Percentiles rank a stretch among this genome's conserved stretches.
These are phyloP conservation scores for Wickerhamiella slavikovae DNA, from an alignment of 805 yeast species.

Conservation along the genomic window DNA sequence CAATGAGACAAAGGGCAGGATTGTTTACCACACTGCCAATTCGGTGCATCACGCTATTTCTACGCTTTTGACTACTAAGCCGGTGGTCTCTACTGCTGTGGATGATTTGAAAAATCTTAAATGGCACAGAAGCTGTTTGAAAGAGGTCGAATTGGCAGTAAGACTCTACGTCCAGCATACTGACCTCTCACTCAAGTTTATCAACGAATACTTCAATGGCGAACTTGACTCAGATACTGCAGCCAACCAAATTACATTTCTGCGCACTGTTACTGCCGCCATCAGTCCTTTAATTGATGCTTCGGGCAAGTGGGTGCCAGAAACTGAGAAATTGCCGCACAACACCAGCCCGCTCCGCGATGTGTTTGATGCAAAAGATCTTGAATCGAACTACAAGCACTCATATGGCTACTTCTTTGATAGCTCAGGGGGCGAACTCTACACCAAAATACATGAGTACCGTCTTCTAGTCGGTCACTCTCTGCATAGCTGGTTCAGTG, in stretches of 20 bases:
- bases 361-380: neutral
- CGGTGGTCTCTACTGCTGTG: constrained; percentile 29
- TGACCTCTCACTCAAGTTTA: constrained; percentile 7
- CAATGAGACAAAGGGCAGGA: constrained; percentile 37
- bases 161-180: constrained; percentile 32
- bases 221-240: constrained; percentile 27
- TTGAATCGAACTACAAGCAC: neutral
- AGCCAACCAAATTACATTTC: constrained; percentile 31
- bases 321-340: no score
- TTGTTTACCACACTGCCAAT: constrained; percentile 39
- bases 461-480: constrained; percentile 40
- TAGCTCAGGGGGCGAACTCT: constrained; percentile 25
- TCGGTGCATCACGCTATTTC: constrained; percentile 47
- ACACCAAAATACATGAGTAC: constrained; percentile 34
- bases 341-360: no score
- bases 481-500: no score
- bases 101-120: constrained; percentile 22
- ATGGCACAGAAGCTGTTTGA: constrained; percentile 55
- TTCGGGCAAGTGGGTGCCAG: no score
- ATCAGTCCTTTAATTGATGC: constrained; percentile 49
- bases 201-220: constrained; percentile 14
- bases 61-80: constrained; percentile 39
- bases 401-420: constrained; percentile 37
- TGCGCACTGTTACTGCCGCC: constrained; percentile 49
- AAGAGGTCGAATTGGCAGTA: constrained; percentile 40